phyloP scores from a whole-genome alignment of 2,329 filamentous ascomycete genomes.

The Alternaria conjuncta region DNA sequence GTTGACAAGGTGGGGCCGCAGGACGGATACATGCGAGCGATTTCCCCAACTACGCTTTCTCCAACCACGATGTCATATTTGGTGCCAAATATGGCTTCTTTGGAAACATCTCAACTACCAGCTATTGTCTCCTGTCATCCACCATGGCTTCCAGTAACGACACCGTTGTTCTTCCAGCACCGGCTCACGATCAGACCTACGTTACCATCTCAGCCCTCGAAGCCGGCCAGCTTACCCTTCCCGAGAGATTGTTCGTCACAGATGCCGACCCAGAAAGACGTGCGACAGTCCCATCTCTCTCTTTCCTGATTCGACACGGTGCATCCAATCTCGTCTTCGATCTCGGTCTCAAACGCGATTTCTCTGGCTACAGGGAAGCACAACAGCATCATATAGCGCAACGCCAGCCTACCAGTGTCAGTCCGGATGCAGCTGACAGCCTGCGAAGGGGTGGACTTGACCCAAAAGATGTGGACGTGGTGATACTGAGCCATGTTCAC shows the following conservation, averaged over 20 bases:
- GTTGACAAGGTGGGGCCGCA: constrained; percentile 27
- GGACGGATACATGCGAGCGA: neutral
- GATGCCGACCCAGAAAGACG: constrained; percentile 52
- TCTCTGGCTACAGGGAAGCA: constrained; percentile 52
- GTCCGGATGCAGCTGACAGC: constrained; percentile 53
- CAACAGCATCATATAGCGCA: constrained; percentile 55
- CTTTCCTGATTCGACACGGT: constrained; percentile 60
- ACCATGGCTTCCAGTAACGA: constrained; percentile 11
- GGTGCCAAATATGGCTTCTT: neutral
- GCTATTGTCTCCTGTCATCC: neutral
- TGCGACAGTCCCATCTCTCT: constrained; percentile 60
- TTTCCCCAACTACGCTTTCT: neutral
- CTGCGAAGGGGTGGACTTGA: constrained; percentile 48
- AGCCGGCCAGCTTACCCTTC: constrained; percentile 53
- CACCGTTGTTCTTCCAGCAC: constrained; percentile 28
- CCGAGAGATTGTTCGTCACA: constrained; percentile 56
- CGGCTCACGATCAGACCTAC: constrained; percentile 30
- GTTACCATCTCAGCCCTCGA: constrained; percentile 42
- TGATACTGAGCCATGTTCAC: constrained; percentile 62
- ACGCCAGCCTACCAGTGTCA: constrained; percentile 54
- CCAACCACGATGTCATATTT: neutral
- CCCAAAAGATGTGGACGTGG: constrained; percentile 47
- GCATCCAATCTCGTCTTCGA: constrained; percentile 57
- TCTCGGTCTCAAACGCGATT: constrained; percentile 58
- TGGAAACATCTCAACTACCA: neutral